These are phyloP conservation scores for Trametes hirsuta DNA, from an alignment of 1,284 basidiomycete genomes.

Conservation along the genomic window DNA sequence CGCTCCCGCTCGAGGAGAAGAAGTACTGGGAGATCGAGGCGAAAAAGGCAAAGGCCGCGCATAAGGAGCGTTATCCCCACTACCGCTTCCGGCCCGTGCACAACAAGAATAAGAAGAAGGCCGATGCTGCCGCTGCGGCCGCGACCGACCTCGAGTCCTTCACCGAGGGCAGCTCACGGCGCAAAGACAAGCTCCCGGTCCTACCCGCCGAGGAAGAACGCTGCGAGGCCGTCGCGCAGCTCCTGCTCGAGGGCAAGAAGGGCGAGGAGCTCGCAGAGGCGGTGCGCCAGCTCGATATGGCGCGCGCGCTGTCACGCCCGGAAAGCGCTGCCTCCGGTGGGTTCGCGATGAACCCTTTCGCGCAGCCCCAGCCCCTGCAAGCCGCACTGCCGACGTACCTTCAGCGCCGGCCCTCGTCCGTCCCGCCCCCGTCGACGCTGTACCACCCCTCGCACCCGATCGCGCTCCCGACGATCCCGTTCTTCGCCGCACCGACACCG, in stretches of 20 bases:
- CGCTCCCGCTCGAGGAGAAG: constrained; percentile 68
- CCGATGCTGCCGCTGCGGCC: constrained; percentile 28
- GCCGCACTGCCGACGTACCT: constrained; percentile 32
- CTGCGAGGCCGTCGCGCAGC: constrained; percentile 53
- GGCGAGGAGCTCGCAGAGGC: constrained; percentile 63
- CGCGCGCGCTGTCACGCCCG: constrained; percentile 31
- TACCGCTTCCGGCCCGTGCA: constrained; percentile 75
- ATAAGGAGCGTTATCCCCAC: constrained; percentile 64
- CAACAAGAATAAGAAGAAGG: constrained; percentile 54
- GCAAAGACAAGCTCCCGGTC: constrained; percentile 31
- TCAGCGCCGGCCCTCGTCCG: constrained; percentile 65
- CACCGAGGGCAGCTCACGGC: constrained; percentile 10
- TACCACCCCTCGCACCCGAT: constrained; percentile 46
- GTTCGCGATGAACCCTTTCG: constrained; percentile 16
- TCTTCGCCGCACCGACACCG: constrained; percentile 28
- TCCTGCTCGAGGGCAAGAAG: constrained; percentile 51
- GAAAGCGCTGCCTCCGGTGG: constrained; percentile 21
- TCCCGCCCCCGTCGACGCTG: constrained; percentile 56
- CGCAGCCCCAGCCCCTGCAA: background rate
- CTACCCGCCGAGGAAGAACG: constrained; percentile 48
- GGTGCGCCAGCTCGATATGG: constrained; percentile 55
- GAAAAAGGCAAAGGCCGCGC: constrained; percentile 67
- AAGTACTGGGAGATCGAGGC: constrained; percentile 67
- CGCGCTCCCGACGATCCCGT: constrained; percentile 45
- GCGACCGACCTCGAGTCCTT: background rate